Evolutionary conservation across 805 yeast genomes (phyloP).

Genomic region (Debaryomyces castellii): DNA sequence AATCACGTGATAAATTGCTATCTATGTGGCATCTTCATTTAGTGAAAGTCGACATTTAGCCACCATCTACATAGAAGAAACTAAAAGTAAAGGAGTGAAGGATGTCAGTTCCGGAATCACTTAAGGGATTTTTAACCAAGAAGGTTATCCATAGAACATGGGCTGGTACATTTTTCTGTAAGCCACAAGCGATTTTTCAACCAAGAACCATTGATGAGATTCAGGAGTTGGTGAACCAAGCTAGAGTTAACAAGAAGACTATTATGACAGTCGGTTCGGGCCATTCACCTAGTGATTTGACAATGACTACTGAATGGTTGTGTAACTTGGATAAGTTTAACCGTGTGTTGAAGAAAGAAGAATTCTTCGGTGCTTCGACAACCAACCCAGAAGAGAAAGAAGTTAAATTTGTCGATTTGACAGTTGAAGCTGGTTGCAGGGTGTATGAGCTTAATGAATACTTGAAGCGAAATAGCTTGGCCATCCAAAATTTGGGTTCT

Average conservation of each 20-base stretch:
- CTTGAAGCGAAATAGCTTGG: constrained; percentile 63
- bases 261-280: constrained; percentile 88
- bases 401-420: constrained; percentile 77
- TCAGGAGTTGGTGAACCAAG: constrained; percentile 61
- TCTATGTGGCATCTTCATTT: background rate
- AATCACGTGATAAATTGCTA: background rate
- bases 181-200: constrained; percentile 76
- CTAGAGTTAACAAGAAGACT: constrained; percentile 58
- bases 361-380: constrained; percentile 41
- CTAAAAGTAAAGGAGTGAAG: background rate
- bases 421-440: constrained; percentile 93
- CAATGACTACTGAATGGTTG: constrained; percentile 86
- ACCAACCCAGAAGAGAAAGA: constrained; percentile 19
- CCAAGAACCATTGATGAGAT: constrained; percentile 74
- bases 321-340: constrained; percentile 79
- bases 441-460: constrained; percentile 69
- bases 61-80: background rate
- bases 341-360: constrained; percentile 47
- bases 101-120: constrained; percentile 28
- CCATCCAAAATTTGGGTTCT: constrained; percentile 89
- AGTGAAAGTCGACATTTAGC: background rate
- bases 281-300: constrained; percentile 90
- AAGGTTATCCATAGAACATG: constrained; percentile 63
- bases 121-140: constrained; percentile 37
- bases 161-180: constrained; percentile 86